Evolutionary conservation across 2,329 filamentous ascomycete genomes (phyloP).

Genomic region (Aspergillus texensis): DNA sequence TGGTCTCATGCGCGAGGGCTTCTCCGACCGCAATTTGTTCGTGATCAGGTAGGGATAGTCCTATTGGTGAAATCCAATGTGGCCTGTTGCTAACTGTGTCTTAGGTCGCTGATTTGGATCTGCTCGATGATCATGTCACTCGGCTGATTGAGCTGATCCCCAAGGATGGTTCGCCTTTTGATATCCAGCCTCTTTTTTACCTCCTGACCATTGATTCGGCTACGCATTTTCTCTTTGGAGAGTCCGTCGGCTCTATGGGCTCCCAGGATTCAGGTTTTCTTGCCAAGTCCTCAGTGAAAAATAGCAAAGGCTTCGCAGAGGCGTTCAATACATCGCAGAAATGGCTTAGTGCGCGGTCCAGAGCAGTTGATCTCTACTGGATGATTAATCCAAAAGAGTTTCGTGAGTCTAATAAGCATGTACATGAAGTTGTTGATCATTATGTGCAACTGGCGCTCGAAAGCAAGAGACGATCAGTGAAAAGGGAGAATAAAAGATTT

Average conservation of each 20-base stretch:
- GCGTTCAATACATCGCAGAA: conserved; percentile 40
- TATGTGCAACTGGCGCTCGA: conserved; percentile 50
- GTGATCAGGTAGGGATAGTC: conserved; percentile 60
- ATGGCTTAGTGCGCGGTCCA: conserved; percentile 31
- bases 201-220: conserved; percentile 80
- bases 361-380: conserved; percentile 41
- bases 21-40: conserved; percentile 83
- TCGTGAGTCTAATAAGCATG: conserved; percentile 41
- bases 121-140: conserved; percentile 77
- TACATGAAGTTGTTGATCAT: conserved; percentile 53
- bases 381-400: conserved; percentile 44
- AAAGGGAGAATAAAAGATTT: conserved; percentile 40
- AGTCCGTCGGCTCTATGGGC: conserved; percentile 64
- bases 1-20: conserved; percentile 71
- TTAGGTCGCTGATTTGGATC: conserved; percentile 64
- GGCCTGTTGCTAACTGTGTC: not conserved
- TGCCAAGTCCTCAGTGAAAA: conserved; percentile 39
- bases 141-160: conserved; percentile 67
- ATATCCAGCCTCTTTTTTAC: conserved; percentile 78
- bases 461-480: conserved; percentile 36
- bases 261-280: conserved; percentile 54
- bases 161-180: conserved; percentile 54
- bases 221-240: conserved; percentile 83
- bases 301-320: conserved; percentile 37
- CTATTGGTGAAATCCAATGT: too few species aligned